phyloP scores from a whole-genome alignment of 768 basidiomycete species.

The Boletales sp. region DNA sequence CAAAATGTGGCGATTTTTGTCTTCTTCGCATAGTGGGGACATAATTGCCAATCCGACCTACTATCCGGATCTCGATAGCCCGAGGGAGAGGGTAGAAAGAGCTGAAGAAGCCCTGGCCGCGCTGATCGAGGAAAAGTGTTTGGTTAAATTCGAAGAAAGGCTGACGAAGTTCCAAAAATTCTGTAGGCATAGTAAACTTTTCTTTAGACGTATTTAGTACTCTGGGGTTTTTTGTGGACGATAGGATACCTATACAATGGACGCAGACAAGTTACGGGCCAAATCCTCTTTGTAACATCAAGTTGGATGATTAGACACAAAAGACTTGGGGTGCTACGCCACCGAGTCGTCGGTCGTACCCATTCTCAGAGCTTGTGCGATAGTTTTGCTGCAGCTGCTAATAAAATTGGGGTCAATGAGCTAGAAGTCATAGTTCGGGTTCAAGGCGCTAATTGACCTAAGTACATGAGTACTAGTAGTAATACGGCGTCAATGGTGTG shows the following conservation, averaged over 20 bases:
- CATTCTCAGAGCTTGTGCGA: too few relatives aligned
- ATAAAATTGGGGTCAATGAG: too few relatives aligned
- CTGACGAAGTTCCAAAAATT: constrained; percentile 19
- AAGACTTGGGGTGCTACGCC: too few relatives aligned
- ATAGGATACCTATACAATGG: background rate
- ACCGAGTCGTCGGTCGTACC: too few relatives aligned
- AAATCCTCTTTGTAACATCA: too few relatives aligned
- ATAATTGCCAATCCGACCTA: constrained; percentile 20
- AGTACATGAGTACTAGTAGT: too few relatives aligned
- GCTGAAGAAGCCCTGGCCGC: constrained; percentile 14
- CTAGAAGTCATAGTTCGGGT: too few relatives aligned
- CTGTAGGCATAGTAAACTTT: constrained; percentile 12
- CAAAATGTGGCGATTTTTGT: constrained; percentile 13
- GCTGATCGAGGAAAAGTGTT: constrained; percentile 21
- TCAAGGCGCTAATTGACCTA: too few relatives aligned
- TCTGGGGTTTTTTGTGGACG: background rate
- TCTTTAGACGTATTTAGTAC: constrained; percentile 15
- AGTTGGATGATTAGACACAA: too few relatives aligned
- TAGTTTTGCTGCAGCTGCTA: too few relatives aligned
- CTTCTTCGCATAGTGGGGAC: constrained; percentile 6
- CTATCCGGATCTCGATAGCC: constrained; percentile 11
- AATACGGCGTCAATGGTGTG: too few relatives aligned
- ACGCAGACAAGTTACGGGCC: too few relatives aligned
- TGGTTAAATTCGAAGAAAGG: constrained; percentile 15
- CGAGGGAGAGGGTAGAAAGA: constrained; percentile 12